These are phyloP conservation scores for Umbelopsis sp. DNA, from an alignment of 192 early-diverging fungal genomes.

Conservation along the genomic window DNA sequence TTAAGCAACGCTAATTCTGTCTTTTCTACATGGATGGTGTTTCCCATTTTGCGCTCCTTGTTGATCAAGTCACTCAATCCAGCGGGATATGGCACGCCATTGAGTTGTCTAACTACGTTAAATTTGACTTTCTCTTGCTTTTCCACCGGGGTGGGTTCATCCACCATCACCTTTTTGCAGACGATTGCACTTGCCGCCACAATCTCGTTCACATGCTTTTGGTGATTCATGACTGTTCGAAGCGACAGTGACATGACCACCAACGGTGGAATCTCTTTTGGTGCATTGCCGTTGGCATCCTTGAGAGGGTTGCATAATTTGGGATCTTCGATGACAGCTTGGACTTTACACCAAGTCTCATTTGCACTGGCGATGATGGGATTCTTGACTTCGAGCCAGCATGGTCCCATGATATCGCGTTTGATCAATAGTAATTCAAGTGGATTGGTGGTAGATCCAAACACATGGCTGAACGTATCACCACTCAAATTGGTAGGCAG, in stretches of 20 bases:
- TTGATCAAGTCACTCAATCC: conserved; percentile 69
- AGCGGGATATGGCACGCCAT: conserved; percentile 73
- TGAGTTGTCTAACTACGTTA: conserved; percentile 74
- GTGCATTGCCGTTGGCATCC: conserved; percentile 55
- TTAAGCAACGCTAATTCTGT: conserved; percentile 84
- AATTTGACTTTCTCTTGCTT: conserved; percentile 52
- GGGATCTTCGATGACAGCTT: conserved; percentile 68
- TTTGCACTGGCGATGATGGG: conserved; percentile 51
- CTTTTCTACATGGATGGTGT: conserved; percentile 59
- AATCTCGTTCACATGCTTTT: conserved; percentile 89
- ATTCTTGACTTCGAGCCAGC: conserved; percentile 81
- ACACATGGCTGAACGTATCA: conserved; percentile 80
- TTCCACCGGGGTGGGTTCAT: conserved; percentile 55
- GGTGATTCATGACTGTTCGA: conserved; percentile 79
- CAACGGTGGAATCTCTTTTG: conserved; percentile 67
- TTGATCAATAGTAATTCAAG: conserved; percentile 96
- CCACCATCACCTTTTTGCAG: conserved; percentile 68
- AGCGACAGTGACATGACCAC: conserved; percentile 87
- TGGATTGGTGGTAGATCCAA: conserved; percentile 85
- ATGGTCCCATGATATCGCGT: conserved; percentile 94
- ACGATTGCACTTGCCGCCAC: conserved; percentile 76
- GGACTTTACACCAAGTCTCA: conserved; percentile 88
- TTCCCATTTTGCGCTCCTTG: conserved; percentile 36
- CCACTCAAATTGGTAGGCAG: conserved; percentile 62
- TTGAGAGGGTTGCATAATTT: conserved; percentile 64